Conservation (phyloP, 2,329 filamentous ascomycete genomes). For the Fusarium sp. region DNA sequence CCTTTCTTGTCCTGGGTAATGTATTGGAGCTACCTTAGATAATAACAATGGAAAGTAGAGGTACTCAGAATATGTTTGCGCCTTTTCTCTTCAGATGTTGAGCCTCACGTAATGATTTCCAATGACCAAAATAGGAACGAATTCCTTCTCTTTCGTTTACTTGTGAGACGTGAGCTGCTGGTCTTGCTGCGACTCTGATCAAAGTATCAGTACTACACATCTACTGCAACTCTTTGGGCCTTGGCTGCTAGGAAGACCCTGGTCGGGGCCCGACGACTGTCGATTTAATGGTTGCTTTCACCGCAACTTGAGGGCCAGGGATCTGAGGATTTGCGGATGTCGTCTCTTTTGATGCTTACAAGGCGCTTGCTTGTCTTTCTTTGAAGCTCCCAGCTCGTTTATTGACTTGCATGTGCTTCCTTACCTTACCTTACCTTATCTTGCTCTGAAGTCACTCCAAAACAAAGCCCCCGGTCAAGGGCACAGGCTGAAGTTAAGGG, state of each 20-base stretch:
- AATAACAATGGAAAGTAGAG: too few species aligned
- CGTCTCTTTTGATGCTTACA: constrained; percentile 23
- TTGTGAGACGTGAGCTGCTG: background rate
- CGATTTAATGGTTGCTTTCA: constrained; percentile 40
- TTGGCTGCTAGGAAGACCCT: constrained; percentile 38
- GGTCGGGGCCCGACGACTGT: constrained; percentile 27
- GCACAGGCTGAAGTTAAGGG: background rate
- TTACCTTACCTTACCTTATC: background rate
- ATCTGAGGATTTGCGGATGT: constrained; percentile 21
- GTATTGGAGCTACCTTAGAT: background rate
- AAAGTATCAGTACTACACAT: background rate
- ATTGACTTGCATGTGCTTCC: constrained; percentile 14
- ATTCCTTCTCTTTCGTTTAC: background rate
- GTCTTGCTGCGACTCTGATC: background rate
- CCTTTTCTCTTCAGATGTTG: background rate
- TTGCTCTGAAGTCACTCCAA: background rate
- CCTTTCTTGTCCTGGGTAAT: background rate
- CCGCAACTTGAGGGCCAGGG: constrained; percentile 42
- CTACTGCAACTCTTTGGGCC: constrained; percentile 3
- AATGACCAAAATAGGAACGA: background rate
- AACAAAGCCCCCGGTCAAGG: background rate
- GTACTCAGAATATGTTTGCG: background rate
- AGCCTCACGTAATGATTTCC: background rate
- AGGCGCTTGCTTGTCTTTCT: background rate
- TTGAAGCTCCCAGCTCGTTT: background rate